Percentiles rank a stretch among this genome's conserved stretches.
Conservation (phyloP, 2,329 filamentous ascomycete species). For the Xylaria sp. region DNA sequence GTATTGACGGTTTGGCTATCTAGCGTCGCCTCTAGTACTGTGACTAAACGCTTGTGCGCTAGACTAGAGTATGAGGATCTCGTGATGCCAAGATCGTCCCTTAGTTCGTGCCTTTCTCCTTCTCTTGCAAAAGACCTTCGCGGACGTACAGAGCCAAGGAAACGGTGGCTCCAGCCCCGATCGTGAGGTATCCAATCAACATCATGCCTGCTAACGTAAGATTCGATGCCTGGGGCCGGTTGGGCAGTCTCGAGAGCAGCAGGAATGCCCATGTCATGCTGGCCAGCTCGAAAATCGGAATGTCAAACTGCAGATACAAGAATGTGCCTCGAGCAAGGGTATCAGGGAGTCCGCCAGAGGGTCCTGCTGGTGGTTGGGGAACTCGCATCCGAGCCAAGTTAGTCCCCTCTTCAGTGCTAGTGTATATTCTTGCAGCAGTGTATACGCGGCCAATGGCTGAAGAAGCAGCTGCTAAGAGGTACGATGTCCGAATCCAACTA, state of each 20-base stretch:
- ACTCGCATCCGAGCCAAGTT: conserved; percentile 41
- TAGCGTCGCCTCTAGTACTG: neutral
- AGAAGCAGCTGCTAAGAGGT: conserved; percentile 39
- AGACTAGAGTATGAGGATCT: conserved; percentile 16
- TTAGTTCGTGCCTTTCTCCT: conserved; percentile 25
- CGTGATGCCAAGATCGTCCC: conserved; percentile 6
- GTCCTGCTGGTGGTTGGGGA: conserved; percentile 36
- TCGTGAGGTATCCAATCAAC: conserved; percentile 35
- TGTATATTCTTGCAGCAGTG: conserved; percentile 33
- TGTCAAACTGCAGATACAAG: conserved; percentile 47
- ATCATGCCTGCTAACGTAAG: conserved; percentile 24
- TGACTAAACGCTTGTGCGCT: conserved; percentile 19
- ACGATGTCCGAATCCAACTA: conserved; percentile 39
- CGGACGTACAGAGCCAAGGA: conserved; percentile 42
- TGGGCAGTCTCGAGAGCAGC: conserved; percentile 32
- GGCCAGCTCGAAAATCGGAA: conserved; percentile 44
- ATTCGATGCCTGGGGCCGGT: conserved; percentile 19
- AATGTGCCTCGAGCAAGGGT: conserved; percentile 41
- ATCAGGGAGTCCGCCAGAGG: conserved; percentile 34
- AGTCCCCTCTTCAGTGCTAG: conserved; percentile 29
- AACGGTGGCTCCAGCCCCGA: conserved; percentile 41
- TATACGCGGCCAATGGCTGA: conserved; percentile 42
- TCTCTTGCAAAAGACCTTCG: conserved; percentile 35
- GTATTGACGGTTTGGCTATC: neutral
- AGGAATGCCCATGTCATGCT: conserved; percentile 44